Base-by-base conservation (phyloP, 805 yeast genomes). In the Pichia kluyveri region DNA sequence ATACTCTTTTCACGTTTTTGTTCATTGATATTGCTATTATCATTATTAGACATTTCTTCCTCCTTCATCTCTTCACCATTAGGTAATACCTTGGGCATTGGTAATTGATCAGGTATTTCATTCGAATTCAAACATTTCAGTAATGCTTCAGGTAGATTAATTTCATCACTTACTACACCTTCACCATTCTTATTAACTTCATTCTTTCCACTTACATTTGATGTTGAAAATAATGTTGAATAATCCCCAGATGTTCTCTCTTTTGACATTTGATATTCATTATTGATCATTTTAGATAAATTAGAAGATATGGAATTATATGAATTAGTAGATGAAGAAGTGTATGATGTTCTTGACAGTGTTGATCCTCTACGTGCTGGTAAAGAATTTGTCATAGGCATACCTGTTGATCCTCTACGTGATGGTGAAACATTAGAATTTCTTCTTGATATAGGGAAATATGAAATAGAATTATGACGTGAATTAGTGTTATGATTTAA, bases 61-160 rank as follows among this genome's bases (percentile, higher is more conserved):
- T 14, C 12, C 37, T 15, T 14, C 8, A 34, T 34, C 32, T 34
- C 37, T 15, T 34, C 17, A 12, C 37, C 37, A 23, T 44, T 44
- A 3, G 49, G 47, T 15, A 43, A 39, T 30, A 54, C 47, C 2
- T 26, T 61, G 4, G 90, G 90, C 50, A 77, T 65, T 1, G 83
- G 79, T 17, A 70, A 60, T 45, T 69, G 76, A 0, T 83, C 79
- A 0, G 89, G 88, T 6, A 83, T 46, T 28, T 53, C 45, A 27
- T 52, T 51, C 14, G 59, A 50, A 11, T 44, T 41, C 17, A 46
- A 41, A 39, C 39, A 27, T 17, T 15, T 37, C 38, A 30, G 26
- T 19, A 27, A 34, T 18, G 28, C 32, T 18, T 38, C 18, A 18
- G 44, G 45, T 30, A 34, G 36, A 17, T n/a, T 4, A 6, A 32